Evolutionary conservation across 116 monocot genomes (phyloP), one percentile per base, ranked within the genome.

Genomic region (Zostera marina): DNA sequence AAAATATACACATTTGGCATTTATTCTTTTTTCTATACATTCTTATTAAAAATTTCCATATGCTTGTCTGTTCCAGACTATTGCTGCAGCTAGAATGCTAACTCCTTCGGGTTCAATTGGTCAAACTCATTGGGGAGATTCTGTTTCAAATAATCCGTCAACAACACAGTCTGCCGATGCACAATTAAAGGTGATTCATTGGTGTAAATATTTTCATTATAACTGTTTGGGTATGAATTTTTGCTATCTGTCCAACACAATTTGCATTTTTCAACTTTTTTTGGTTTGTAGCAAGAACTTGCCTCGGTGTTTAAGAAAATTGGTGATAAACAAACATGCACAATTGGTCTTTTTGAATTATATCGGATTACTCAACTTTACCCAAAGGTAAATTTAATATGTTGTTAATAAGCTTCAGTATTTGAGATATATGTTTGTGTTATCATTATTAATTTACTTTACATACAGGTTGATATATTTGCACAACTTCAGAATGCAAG

Each of bases 301-400:
- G 89, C 98, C 67, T 80, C 98, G 3, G 76, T 98, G 0, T 98
- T 98, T 70, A 98, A 98, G 74, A 98, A 98, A 76, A 98, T 98
- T 52, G 98, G 98, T 15, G 98, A 98, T 66, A 98, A 98, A 54
- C 98, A 98, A 49, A 98, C 98, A 12, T 98, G 86, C 59, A 79
- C 89, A 0, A 89, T 98, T 71, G 98, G 98, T 46, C 73, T 98
- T 3, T 89, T 81, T 65, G 98, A 98, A 71, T 81, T 98, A 4
- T 90, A 98, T 48, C 73, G 85, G 13, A 98, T 98, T 19, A 98
- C 98, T 45, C 85, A 90, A 63, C 71, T 98, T 1, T 98, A 89
- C 56, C 98, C 98, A 8, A 82, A 98, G 89, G 98, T 98, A 39
- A 47, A 0, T 45, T 40, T 15, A 32, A 2, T 32, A 32, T 32